Percentiles rank a stretch among this genome's conserved stretches.
phyloP scores from a whole-genome alignment of 768 basidiomycete genomes.

The Rhizopogon sp. region DNA sequence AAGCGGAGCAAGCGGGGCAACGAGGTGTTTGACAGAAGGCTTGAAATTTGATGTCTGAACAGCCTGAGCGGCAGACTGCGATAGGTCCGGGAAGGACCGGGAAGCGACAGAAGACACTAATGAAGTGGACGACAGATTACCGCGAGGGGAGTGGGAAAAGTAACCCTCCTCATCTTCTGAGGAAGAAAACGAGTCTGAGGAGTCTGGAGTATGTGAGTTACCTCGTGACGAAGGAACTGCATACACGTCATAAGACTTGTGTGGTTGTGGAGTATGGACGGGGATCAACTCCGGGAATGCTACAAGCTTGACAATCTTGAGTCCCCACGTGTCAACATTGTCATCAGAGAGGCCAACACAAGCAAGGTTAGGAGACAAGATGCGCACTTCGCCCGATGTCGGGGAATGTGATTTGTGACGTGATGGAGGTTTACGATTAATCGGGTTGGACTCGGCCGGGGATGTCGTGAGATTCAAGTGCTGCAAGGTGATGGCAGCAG shows the following conservation, averaged over 20 bases:
- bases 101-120: conserved; percentile 31
- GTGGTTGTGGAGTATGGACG: conserved; percentile 2
- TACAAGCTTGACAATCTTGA: conserved; percentile 74
- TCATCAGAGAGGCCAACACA: conserved; percentile 74
- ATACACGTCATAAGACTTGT: not conserved
- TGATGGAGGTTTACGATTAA: conserved; percentile 11
- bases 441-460: conserved; percentile 3
- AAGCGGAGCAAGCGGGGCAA: conserved; percentile 28
- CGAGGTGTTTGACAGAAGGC: conserved; percentile 33
- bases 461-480: not conserved
- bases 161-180: conserved; percentile 44
- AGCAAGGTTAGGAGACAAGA: conserved; percentile 66
- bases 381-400: conserved; percentile 50
- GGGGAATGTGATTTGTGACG: conserved; percentile 49
- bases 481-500: conserved; percentile 7
- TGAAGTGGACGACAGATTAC: conserved; percentile 30
- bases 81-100: conserved; percentile 40
- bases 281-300: conserved; percentile 71
- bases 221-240: conserved; percentile 6
- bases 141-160: conserved; percentile 52
- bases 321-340: conserved; percentile 63
- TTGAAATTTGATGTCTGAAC: conserved; percentile 27
- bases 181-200: conserved; percentile 22
- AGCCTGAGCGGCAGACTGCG: conserved; percentile 18
- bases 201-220: conserved; percentile 13